phyloP scores from a whole-genome alignment of 2,329 filamentous ascomycete genomes.

The Capronia americana region DNA sequence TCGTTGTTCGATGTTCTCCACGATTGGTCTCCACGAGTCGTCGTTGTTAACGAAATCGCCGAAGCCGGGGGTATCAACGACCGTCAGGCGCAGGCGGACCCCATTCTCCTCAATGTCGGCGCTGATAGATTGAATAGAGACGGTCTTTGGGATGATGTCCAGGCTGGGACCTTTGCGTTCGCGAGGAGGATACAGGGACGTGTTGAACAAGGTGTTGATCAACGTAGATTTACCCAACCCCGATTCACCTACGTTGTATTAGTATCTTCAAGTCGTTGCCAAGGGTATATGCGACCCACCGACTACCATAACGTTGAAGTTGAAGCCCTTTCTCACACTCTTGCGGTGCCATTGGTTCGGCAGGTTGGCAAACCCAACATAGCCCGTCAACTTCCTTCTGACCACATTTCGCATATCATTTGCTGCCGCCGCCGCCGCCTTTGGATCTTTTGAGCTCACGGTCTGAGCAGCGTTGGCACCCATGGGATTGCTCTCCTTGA shows the following conservation, averaged over 20 bases:
- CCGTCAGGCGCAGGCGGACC: constrained; percentile 91
- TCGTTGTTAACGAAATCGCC: constrained; percentile 99
- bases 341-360: constrained; percentile 99
- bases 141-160: constrained; percentile 98
- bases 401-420: constrained; percentile 92
- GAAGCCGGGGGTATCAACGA: constrained; percentile 97
- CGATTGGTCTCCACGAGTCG: constrained; percentile 97
- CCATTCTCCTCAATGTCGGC: constrained; percentile 98
- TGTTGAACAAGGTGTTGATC: constrained; percentile 99
- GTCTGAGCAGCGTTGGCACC: constrained; percentile 62
- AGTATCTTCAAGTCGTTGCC: constrained; percentile 5
- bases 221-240: constrained; percentile 98
- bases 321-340: constrained; percentile 99
- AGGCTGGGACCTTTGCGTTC: constrained; percentile 97
- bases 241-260: constrained; percentile 77
- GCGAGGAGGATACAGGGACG: constrained; percentile 96
- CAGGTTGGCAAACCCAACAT: constrained; percentile 97
- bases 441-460: constrained; percentile 69
- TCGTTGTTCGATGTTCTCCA: constrained; percentile 99
- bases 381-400: constrained; percentile 95
- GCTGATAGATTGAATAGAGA: constrained; percentile 92
- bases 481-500: constrained; percentile 65
- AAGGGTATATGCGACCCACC: constrained; percentile 66
- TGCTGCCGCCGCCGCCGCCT: constrained; percentile 61
- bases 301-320: constrained; percentile 99